Evolutionary conservation across 257 asterid species (phyloP).

Genomic region (Dorcoceras hygrometricum): DNA sequence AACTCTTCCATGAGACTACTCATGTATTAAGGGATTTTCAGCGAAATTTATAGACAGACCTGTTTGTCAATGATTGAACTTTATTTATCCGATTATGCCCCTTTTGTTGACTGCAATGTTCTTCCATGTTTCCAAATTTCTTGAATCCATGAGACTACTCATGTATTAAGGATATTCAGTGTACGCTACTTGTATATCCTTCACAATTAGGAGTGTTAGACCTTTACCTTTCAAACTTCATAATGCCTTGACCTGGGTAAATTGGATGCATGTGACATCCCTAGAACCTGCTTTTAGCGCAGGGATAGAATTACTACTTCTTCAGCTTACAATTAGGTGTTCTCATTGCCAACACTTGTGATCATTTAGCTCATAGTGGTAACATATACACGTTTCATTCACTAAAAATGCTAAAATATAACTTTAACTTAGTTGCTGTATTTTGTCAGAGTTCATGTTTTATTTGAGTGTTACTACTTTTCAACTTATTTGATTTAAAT

Average conservation of each 20-base stretch:
- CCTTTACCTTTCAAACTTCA: background rate
- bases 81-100: slow-evolving; percentile 1
- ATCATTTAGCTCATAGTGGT: background rate
- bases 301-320: background rate
- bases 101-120: background rate
- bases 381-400: background rate
- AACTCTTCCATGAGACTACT: background rate
- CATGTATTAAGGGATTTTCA: no score
- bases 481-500: background rate
- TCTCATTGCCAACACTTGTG: background rate
- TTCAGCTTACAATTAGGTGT: background rate
- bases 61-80: background rate
- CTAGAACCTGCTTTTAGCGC: background rate
- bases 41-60: no score
- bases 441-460: background rate
- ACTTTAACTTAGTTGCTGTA: background rate
- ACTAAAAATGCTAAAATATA: background rate
- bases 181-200: background rate
- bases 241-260: background rate
- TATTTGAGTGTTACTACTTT: slow-evolving; percentile 11
- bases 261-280: background rate
- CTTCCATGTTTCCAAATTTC: background rate
- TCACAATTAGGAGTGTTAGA: background rate
- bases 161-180: background rate
- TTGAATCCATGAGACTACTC: background rate